Evolutionary conservation across 1,139 yeast species (phyloP), one percentile per base, ranked within the genome.

Genomic region (Pichia kudriavzevii): DNA sequence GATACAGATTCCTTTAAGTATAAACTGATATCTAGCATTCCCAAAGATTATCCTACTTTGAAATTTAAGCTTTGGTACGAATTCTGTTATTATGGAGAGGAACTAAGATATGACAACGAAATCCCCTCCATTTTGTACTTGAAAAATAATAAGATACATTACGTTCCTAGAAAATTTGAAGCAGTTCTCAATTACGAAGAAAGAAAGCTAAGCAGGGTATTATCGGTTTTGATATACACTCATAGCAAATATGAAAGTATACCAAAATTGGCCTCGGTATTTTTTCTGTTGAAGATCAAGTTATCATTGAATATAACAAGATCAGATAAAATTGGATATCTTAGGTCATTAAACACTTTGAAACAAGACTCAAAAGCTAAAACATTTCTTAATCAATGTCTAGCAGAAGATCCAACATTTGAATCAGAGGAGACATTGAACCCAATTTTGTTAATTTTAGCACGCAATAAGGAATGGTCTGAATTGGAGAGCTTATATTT

Each of bases 401-500:
- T 61, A 5, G 22, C 23, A 4, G 32, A 32, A 13, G 42, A 41
- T 17, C 31, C 36, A 2, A 22, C 25, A 4, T 42, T 49, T 23
- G 38, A 45, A 16, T 36, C 41, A 13, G 25, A 32, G 11, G 42
- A 47, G 25, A 39, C 49, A 7, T 67, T 73, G 37, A 69, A 66
- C 28, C 58, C 66, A 7, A 47, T 75, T 12, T 58, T 76, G 26
- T 46, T 58, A 12, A 63, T 78, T 2, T 66, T 78, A 41, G 75
- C 81, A 3, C 59, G 63, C 27, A 55, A 63, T 12, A 64, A 69
- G 28, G 72, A 77, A 44, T 81, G 87, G 81, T 58, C 59, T 20
- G 60, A 68, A 5, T 61, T 84, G 41, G 80, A 79, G 50, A 49
- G 59, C n/a, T 69, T 74, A 33, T 79, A 83, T 49, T 83, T 80